Conservation (phyloP, 2,329 filamentous ascomycete species). For the Coniochaeta sp. region DNA sequence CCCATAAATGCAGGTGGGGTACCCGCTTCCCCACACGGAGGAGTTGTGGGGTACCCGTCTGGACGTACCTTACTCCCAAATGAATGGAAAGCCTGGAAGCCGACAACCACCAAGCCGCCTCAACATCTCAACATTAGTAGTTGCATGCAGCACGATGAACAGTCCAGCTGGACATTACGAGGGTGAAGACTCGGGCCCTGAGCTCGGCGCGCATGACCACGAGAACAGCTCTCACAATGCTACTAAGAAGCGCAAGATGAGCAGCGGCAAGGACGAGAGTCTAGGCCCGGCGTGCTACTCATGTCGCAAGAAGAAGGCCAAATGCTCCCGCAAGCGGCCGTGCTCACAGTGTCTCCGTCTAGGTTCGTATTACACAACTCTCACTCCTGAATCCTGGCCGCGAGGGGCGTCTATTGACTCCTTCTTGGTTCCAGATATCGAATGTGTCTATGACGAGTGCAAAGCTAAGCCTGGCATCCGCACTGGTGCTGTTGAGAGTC, state of each 20-base stretch:
- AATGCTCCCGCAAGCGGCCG: conserved; percentile 33
- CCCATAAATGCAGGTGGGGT: too few relatives aligned
- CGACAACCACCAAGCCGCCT: too few relatives aligned
- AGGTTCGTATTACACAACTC: conserved; percentile 12
- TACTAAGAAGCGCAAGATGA: conserved; percentile 3
- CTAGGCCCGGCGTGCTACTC: conserved; percentile 25
- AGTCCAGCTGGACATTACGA: background rate
- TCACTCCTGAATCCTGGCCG: background rate
- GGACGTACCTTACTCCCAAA: too few relatives aligned
- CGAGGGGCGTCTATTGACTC: background rate
- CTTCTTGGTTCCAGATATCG: conserved; percentile 10
- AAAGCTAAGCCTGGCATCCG: conserved; percentile 25
- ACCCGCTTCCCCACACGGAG: too few relatives aligned
- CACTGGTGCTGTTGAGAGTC: conserved; percentile 25
- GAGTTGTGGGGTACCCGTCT: too few relatives aligned
- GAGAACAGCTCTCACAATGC: background rate
- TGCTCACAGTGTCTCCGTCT: conserved; percentile 32
- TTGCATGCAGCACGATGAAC: background rate
- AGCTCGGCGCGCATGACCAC: background rate
- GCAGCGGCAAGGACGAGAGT: background rate
- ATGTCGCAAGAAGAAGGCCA: conserved; percentile 37
- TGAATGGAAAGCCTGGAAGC: too few relatives aligned
- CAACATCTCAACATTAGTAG: too few relatives aligned
- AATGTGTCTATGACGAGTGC: conserved; percentile 26
- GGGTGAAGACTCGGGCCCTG: background rate